Percentiles rank a stretch among this genome's conserved stretches.
Evolutionary conservation across 2,329 filamentous ascomycete genomes (phyloP).

Genomic region (Penicillium sp.): DNA sequence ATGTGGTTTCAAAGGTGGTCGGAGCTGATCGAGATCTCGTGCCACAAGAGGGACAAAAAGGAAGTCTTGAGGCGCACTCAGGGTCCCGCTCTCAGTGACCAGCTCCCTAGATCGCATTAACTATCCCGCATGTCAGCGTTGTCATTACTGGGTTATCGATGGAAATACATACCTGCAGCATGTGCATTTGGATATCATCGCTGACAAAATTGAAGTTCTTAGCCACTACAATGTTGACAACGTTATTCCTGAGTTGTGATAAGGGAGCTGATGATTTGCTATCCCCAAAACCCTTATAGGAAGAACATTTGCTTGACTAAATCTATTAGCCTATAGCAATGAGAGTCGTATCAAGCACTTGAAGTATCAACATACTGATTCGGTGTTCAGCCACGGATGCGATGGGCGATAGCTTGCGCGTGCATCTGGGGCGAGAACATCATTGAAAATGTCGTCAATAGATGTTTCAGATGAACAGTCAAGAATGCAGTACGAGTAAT

Average conservation of each 20-base stretch:
- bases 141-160: background rate
- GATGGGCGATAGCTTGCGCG: slow-evolving; percentile 16
- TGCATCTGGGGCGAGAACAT: slow-evolving; percentile 55
- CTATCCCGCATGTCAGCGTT: slow-evolving; percentile 45
- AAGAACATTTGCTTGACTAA: slow-evolving; percentile 23
- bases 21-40: slow-evolving; percentile 30
- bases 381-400: slow-evolving; percentile 16
- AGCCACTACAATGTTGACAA: slow-evolving; percentile 80
- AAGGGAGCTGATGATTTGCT: slow-evolving; percentile 24
- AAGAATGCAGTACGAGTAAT: slow-evolving; percentile 66
- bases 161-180: slow-evolving; percentile 49
- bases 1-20: slow-evolving; percentile 38
- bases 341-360: background rate
- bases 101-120: slow-evolving; percentile 77
- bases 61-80: slow-evolving; percentile 73
- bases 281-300: slow-evolving; percentile 17
- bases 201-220: slow-evolving; percentile 72
- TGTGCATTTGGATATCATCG: slow-evolving; percentile 79
- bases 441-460: slow-evolving; percentile 74
- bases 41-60: slow-evolving; percentile 72
- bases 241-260: slow-evolving; percentile 47
- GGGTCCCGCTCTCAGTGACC: slow-evolving; percentile 69
- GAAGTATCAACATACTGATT: slow-evolving; percentile 16
- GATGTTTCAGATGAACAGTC: slow-evolving; percentile 71
- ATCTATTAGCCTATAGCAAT: slow-evolving; percentile 5